A percentile compares a stretch with the other conserved stretches of the same genome.
These are phyloP conservation scores for Podospora comata DNA, from an alignment of 495 filamentous ascomycete species.

Conservation along the genomic window DNA sequence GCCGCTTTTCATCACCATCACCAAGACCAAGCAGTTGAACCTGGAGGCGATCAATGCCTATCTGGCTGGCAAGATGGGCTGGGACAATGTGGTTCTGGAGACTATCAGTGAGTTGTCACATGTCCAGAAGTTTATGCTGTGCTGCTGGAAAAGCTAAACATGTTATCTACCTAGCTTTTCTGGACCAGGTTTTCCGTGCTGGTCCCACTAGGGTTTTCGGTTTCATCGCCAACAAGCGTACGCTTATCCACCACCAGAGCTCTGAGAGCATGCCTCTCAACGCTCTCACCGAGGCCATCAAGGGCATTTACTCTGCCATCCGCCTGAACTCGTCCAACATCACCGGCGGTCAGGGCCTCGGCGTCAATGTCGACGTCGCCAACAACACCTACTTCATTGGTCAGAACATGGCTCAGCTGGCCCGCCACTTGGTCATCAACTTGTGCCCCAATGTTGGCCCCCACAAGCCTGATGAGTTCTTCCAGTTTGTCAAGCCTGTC, in stretches of 20 bases:
- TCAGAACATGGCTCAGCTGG: slow-evolving; percentile 34
- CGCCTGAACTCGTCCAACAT: slow-evolving; percentile 53
- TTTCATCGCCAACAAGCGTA: slow-evolving; percentile 60
- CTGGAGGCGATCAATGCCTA: slow-evolving; percentile 63
- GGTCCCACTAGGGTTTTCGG: slow-evolving; percentile 60
- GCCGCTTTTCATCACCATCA: slow-evolving; percentile 55
- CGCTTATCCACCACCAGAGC: slow-evolving; percentile 60
- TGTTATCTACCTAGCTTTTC: slow-evolving; percentile 46
- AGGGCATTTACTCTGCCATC: slow-evolving; percentile 80
- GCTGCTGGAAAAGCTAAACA: not conserved
- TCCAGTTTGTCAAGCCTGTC: slow-evolving; percentile 23
- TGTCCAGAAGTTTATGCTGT: not conserved
- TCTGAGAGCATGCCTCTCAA: slow-evolving; percentile 17
- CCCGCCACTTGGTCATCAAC: slow-evolving; percentile 23
- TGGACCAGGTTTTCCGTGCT: slow-evolving; percentile 86
- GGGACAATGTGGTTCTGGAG: slow-evolving; percentile 66
- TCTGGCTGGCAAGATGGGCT: slow-evolving; percentile 54
- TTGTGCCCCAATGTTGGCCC: slow-evolving; percentile 16
- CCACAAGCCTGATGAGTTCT: slow-evolving; percentile 17
- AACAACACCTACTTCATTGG: slow-evolving; percentile 72
- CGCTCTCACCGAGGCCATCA: slow-evolving; percentile 64
- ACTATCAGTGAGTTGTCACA: slow-evolving; percentile 56
- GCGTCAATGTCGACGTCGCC: slow-evolving; percentile 80
- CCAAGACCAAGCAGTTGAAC: slow-evolving; percentile 57
- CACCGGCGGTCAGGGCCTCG: slow-evolving; percentile 52